Evolutionary conservation across 179 eudicot species (phyloP).

Genomic region (Camellia oleifera): DNA sequence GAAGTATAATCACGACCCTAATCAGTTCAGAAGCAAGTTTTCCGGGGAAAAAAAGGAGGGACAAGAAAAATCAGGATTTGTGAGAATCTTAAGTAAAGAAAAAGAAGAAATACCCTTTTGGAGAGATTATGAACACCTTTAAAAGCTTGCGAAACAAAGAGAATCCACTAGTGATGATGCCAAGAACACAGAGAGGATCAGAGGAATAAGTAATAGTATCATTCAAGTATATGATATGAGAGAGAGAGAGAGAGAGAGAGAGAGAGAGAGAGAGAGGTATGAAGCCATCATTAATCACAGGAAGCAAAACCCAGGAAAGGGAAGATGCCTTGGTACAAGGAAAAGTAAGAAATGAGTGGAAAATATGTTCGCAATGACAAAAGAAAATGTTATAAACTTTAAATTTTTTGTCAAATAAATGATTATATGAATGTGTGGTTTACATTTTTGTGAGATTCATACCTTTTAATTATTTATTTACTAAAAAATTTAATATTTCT

Average conservation of each 20-base stretch:
- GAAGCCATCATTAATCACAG: too few species aligned
- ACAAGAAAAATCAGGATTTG: neutral
- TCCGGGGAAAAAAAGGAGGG: neutral
- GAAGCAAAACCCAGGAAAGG: slow-evolving; percentile 5
- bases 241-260: neutral
- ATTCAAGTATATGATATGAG: neutral
- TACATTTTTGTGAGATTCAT: too few species aligned
- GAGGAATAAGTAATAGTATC: slow-evolving; percentile 13
- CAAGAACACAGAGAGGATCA: slow-evolving; percentile 12
- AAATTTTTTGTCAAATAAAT: too few species aligned
- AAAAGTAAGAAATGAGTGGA: neutral
- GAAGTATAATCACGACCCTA: neutral
- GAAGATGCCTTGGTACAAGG: neutral
- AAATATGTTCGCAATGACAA: too few species aligned
- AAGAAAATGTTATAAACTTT: too few species aligned
- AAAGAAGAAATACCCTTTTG: slow-evolving; percentile 14
- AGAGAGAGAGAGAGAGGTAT: neutral
- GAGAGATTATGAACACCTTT: slow-evolving; percentile 17
- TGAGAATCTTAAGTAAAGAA: neutral
- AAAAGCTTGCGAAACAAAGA: slow-evolving; percentile 6
- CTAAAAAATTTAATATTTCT: too few species aligned
- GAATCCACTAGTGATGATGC: slow-evolving; percentile 8
- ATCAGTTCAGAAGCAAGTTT: neutral
- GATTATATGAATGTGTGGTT: too few species aligned
- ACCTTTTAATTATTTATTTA: too few species aligned